These are phyloP conservation scores for Candida tunisiensis DNA, from an alignment of 1,139 yeast genomes.

Conservation along the genomic window DNA sequence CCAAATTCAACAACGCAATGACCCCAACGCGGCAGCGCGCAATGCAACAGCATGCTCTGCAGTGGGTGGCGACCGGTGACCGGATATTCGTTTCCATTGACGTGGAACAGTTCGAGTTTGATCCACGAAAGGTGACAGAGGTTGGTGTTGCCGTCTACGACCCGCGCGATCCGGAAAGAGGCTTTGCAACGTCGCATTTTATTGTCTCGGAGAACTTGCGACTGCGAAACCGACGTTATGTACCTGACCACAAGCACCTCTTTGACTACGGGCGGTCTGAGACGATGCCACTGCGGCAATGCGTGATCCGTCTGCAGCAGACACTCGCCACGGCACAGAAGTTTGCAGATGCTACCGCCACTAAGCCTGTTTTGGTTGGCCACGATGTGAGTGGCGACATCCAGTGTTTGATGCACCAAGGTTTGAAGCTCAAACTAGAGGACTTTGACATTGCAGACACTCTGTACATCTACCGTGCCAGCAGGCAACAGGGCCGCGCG, in stretches of 20 bases:
- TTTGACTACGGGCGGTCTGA: slow-evolving; percentile 32
- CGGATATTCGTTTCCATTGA: slow-evolving; percentile 27
- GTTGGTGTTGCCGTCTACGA: slow-evolving; percentile 53
- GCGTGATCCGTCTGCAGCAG: slow-evolving; percentile 5
- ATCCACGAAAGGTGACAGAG: slow-evolving; percentile 34
- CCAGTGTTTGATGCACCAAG: slow-evolving; percentile 30
- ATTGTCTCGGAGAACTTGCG: slow-evolving; percentile 32
- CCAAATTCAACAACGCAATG: too few species aligned
- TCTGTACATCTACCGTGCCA: slow-evolving; percentile 27
- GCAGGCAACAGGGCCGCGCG: slow-evolving; percentile 27
- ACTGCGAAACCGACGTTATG: slow-evolving; percentile 38
- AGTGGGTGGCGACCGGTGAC: too few species aligned
- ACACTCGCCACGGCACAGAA: slow-evolving; percentile 4
- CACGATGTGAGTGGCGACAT: slow-evolving; percentile 54
- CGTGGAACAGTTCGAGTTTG: slow-evolving; percentile 46
- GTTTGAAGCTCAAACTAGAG: slow-evolving; percentile 29
- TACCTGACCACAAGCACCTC: slow-evolving; percentile 41
- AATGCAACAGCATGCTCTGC: too few species aligned
- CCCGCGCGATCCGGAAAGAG: slow-evolving; percentile 27
- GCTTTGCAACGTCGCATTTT: slow-evolving; percentile 31
- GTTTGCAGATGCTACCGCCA: slow-evolving; percentile 5
- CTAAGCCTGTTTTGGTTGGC: slow-evolving; percentile 36
- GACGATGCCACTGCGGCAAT: slow-evolving; percentile 5
- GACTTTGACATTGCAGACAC: slow-evolving; percentile 38
- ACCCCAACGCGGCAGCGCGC: too few species aligned